Percentiles rank a stretch among this genome's conserved stretches.
phyloP scores from a whole-genome alignment of 1,284 basidiomycete species.

The Stygiomarasmius scandens region DNA sequence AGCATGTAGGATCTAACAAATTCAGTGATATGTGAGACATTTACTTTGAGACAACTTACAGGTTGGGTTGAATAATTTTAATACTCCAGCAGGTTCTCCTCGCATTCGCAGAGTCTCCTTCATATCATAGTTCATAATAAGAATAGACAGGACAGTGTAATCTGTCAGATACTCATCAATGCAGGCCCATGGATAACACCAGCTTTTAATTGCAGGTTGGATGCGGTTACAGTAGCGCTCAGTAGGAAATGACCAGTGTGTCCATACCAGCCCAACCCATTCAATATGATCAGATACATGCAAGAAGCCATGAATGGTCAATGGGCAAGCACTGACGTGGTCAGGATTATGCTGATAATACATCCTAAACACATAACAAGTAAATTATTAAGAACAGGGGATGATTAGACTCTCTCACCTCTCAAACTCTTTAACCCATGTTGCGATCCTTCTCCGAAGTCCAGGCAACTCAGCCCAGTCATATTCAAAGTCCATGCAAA shows the following conservation, averaged over 20 bases:
- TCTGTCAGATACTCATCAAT: constrained; percentile 29
- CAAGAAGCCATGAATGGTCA: constrained; percentile 39
- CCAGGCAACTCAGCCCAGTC: constrained; percentile 13
- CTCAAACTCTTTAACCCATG: constrained; percentile 29
- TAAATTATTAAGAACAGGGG: neutral
- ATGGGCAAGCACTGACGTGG: constrained; percentile 31
- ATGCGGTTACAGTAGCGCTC: constrained; percentile 39
- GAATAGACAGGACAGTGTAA: constrained; percentile 32
- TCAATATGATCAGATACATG: constrained; percentile 37
- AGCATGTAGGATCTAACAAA: constrained; percentile 16
- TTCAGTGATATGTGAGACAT: too few relatives aligned
- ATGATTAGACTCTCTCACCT: constrained; percentile 17
- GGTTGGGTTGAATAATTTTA: neutral
- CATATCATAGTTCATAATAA: constrained; percentile 27
- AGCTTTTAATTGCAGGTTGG: constrained; percentile 29
- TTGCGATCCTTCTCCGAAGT: constrained; percentile 14
- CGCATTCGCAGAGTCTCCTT: constrained; percentile 16
- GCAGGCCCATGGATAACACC: constrained; percentile 31
- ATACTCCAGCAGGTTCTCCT: neutral
- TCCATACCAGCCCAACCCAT: constrained; percentile 37
- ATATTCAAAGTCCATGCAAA: constrained; percentile 22
- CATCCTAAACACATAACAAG: constrained; percentile 21
- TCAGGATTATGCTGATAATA: constrained; percentile 36
- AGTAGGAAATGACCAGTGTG: constrained; percentile 41
- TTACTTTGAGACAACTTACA: neutral